These are phyloP conservation scores for Boletus rubroflammeus DNA, from an alignment of 768 basidiomycete genomes.

Conservation along the genomic window DNA sequence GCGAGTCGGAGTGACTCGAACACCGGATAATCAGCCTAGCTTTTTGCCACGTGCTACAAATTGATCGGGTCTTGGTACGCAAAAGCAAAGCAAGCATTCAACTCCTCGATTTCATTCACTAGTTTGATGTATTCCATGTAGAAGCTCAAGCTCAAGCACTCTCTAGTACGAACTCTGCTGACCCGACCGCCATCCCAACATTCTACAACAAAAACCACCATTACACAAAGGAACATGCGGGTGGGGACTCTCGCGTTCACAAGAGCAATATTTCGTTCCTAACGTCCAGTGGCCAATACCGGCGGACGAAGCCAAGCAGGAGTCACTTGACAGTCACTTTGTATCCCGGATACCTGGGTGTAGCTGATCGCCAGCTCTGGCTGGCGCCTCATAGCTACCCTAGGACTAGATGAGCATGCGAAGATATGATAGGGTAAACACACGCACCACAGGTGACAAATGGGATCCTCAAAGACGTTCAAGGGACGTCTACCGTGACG, in stretches of 20 bases:
- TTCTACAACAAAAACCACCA: background rate
- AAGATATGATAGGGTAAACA: background rate
- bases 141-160: background rate
- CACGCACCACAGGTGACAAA: conserved; percentile 3
- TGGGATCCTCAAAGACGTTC: background rate
- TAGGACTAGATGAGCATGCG: conserved; percentile 3
- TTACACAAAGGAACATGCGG: too few relatives aligned
- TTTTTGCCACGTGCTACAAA: conserved; percentile 2
- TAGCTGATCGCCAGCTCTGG: conserved; percentile 10
- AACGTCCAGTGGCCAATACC: too few relatives aligned
- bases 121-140: background rate
- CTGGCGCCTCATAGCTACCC: conserved; percentile 6
- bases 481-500: background rate
- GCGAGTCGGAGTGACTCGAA: conserved; percentile 6
- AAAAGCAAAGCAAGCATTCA: background rate
- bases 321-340: background rate
- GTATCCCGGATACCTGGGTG: background rate
- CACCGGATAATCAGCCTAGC: background rate
- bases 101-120: background rate
- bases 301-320: background rate
- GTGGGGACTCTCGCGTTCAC: background rate
- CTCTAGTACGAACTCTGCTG: background rate
- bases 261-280: background rate
- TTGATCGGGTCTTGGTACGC: background rate
- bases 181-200: background rate